Conservation (phyloP, 2,329 filamentous ascomycete species). For the Scedosporium apiospermum region DNA sequence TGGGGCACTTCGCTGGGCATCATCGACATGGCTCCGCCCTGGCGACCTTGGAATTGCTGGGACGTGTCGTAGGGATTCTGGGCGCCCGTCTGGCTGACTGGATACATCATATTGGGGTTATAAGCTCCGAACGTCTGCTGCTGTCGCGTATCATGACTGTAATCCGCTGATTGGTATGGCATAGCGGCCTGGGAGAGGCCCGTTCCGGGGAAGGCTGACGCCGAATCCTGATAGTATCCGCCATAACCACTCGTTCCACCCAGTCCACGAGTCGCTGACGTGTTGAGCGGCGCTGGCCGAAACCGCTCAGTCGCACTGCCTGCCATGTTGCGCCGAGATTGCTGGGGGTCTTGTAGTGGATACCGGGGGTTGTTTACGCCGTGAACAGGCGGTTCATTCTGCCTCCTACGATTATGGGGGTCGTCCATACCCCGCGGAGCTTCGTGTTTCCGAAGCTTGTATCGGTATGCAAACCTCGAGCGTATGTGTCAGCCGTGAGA, state of each 20-base stretch:
- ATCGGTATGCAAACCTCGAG: background rate
- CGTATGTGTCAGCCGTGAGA: background rate
- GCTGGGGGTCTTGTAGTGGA: conserved; percentile 37
- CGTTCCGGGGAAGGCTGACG: conserved; percentile 37
- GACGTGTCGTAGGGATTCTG: conserved; percentile 65
- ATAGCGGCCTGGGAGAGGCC: conserved; percentile 47
- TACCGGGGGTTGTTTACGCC: conserved; percentile 47
- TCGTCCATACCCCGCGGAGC: conserved; percentile 61
- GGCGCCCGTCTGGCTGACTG: conserved; percentile 54
- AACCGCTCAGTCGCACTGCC: conserved; percentile 29
- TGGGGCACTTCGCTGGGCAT: conserved; percentile 52
- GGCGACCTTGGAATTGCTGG: conserved; percentile 66
- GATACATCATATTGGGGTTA: conserved; percentile 68
- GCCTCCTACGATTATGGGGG: conserved; percentile 62
- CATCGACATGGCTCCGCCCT: conserved; percentile 69
- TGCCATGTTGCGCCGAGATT: conserved; percentile 28
- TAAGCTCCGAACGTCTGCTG: conserved; percentile 48
- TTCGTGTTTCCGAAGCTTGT: background rate
- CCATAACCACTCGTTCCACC: conserved; percentile 47
- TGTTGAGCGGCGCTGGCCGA: conserved; percentile 39
- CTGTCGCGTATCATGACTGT: conserved; percentile 51
- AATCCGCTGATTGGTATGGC: conserved; percentile 54
- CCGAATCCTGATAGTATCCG: conserved; percentile 48
- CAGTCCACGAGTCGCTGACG: conserved; percentile 38
- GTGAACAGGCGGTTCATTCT: conserved; percentile 62